Percentiles rank a stretch among this genome's conserved stretches.
Conservation (phyloP, 352 stramenopile genomes). For the Globisporangium irregulare region DNA sequence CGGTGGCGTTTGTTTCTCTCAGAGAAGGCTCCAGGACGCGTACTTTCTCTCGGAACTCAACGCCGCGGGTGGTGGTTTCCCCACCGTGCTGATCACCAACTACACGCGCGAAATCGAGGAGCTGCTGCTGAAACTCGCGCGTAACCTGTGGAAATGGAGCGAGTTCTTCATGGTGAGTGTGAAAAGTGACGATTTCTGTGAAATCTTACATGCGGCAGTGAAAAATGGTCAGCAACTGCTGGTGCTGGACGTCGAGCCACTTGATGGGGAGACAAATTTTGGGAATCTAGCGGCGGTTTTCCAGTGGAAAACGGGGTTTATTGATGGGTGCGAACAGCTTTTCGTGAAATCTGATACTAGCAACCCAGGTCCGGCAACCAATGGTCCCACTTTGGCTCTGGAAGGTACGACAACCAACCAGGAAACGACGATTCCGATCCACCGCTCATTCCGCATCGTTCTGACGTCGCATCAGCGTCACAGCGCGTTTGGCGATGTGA, state of each 20-base stretch:
- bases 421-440: slow-evolving; percentile 25
- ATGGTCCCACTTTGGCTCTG: background rate
- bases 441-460: slow-evolving; percentile 41
- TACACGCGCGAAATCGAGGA: slow-evolving; percentile 40
- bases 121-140: slow-evolving; percentile 38
- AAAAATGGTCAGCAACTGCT: slow-evolving; percentile 48
- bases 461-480: slow-evolving; percentile 30
- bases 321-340: slow-evolving; percentile 27
- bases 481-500: slow-evolving; percentile 37
- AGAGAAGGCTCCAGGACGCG: slow-evolving; percentile 38
- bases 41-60: slow-evolving; percentile 34
- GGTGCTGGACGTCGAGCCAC: slow-evolving; percentile 52
- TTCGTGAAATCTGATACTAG: slow-evolving; percentile 2
- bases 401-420: background rate
- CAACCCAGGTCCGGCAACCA: background rate
- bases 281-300: slow-evolving; percentile 27
- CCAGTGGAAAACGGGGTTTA: slow-evolving; percentile 25
- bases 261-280: slow-evolving; percentile 24
- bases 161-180: slow-evolving; percentile 42
- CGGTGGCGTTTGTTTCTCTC: slow-evolving; percentile 37
- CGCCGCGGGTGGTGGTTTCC: slow-evolving; percentile 17
- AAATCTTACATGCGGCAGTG: slow-evolving; percentile 32
- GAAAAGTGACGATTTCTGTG: slow-evolving; percentile 31
- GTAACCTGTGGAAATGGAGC: slow-evolving; percentile 39
- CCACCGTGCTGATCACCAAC: slow-evolving; percentile 40